Conservation (phyloP, 768 basidiomycete species). For the Suillus occidentalis region DNA sequence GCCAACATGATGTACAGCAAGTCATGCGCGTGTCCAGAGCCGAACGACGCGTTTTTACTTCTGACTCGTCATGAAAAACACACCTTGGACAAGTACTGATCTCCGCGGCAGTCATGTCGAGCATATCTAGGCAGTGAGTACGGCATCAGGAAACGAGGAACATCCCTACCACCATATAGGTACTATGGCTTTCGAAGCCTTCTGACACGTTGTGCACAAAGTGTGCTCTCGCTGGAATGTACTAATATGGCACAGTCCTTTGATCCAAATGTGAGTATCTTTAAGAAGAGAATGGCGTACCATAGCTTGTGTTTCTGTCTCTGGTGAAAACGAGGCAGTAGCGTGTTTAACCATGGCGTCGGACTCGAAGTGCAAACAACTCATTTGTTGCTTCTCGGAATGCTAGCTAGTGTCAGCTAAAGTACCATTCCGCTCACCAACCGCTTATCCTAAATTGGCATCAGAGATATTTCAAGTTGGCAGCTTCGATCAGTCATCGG, state of each 20-base stretch:
- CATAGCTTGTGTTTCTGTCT: neutral
- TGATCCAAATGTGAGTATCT: neutral
- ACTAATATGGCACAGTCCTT: neutral
- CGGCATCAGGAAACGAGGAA: neutral
- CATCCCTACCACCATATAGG: neutral
- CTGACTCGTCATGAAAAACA: neutral
- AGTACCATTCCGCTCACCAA: neutral
- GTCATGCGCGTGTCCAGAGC: neutral
- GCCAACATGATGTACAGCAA: neutral
- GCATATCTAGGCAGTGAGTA: neutral
- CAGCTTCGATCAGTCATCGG: neutral
- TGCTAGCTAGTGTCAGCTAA: neutral
- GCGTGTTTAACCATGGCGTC: neutral
- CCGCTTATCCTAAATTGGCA: neutral
- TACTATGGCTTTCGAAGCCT: neutral
- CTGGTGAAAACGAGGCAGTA: neutral
- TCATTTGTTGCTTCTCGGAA: slow-evolving; percentile 2
- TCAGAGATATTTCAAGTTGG: neutral
- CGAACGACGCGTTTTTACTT: neutral
- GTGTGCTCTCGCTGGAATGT: neutral
- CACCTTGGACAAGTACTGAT: neutral
- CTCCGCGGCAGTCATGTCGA: neutral
- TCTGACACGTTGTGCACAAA: neutral
- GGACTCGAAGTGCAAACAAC: neutral
- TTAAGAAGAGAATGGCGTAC: neutral